These are phyloP conservation scores for Hura crepitans DNA, from an alignment of 441 rosid species.

Conservation along the genomic window DNA sequence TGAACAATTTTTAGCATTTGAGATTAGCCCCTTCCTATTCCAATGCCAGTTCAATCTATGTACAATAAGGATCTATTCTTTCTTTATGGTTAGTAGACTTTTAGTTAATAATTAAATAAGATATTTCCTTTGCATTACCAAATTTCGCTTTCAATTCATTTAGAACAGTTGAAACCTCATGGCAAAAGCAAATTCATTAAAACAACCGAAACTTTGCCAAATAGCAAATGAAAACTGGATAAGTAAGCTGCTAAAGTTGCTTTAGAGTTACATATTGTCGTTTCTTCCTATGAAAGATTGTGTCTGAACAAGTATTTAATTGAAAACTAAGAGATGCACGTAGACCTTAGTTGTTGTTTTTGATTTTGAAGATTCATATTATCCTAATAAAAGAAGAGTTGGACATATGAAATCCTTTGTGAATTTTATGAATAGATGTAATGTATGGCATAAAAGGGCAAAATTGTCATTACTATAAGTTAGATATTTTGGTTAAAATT, in stretches of 20 bases:
- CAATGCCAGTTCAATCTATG: no score
- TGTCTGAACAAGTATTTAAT: background rate
- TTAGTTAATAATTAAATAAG: no score
- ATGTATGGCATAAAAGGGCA: no score
- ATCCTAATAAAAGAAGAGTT: background rate
- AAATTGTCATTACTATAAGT: no score
- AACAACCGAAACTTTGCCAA: background rate
- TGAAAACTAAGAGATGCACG: background rate
- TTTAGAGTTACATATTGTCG: constrained; percentile 6
- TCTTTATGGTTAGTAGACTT: no score
- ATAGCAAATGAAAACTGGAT: constrained; percentile 10
- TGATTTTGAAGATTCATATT: background rate
- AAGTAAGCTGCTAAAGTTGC: background rate
- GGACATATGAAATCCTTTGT: background rate
- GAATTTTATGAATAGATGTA: background rate
- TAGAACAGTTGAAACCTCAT: background rate
- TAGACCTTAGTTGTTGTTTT: background rate
- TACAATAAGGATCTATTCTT: no score
- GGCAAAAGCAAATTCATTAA: background rate
- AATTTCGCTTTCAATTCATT: no score
- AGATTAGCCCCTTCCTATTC: no score
- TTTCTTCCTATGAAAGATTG: background rate
- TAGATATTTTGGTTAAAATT: no score
- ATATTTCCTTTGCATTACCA: no score
- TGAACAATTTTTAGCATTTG: no score